Percentiles rank a stretch among this genome's conserved stretches.
Conservation (phyloP, 768 basidiomycete species). For the Termitomyces sp. region DNA sequence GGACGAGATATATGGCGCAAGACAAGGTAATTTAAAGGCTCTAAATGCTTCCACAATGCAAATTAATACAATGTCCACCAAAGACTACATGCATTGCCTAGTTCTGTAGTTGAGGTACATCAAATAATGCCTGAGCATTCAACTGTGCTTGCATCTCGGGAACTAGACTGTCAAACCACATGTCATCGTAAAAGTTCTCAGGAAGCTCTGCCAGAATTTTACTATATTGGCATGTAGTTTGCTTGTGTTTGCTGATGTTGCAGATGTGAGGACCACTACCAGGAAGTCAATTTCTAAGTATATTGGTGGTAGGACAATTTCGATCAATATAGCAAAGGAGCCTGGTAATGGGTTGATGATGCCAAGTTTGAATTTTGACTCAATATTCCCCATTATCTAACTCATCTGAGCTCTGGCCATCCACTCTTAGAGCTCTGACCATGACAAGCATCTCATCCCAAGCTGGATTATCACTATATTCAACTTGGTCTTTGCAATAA, state of each 20-base stretch:
- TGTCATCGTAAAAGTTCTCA: neutral
- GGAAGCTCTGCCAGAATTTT: neutral
- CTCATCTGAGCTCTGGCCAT: neutral
- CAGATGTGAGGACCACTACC: neutral
- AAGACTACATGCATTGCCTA: neutral
- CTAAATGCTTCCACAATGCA: too few relatives aligned
- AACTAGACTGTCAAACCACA: neutral
- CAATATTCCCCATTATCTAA: neutral
- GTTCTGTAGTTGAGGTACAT: neutral
- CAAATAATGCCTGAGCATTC: neutral
- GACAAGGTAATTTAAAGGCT: too few relatives aligned
- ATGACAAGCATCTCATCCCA: neutral
- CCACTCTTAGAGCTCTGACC: neutral
- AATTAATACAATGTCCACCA: too few relatives aligned
- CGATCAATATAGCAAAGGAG: neutral
- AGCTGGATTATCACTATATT: neutral
- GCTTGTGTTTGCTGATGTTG: neutral
- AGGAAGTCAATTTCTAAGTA: neutral
- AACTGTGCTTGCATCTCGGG: neutral
- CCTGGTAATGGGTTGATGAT: neutral
- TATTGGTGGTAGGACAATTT: neutral
- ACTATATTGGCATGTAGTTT: neutral
- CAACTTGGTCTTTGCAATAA: neutral
- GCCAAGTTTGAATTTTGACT: conserved; percentile 1
- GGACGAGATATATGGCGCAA: too few relatives aligned